Base-by-base conservation (phyloP, 2,329 filamentous ascomycete species). In the Cladophialophora exuberans region DNA sequence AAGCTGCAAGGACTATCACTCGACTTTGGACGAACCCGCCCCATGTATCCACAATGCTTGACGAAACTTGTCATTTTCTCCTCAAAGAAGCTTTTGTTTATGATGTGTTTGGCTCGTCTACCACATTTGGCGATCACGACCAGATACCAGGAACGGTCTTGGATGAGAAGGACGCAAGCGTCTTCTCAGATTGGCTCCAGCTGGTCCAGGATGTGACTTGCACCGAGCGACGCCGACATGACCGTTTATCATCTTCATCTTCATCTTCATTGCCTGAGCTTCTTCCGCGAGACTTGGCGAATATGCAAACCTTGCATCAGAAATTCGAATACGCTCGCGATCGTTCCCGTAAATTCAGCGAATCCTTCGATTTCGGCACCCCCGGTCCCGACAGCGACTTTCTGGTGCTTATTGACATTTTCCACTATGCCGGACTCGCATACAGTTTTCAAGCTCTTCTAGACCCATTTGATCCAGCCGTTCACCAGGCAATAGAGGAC, bases 41-140 rank as follows among this genome's bases (percentile, higher is more conserved):
- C 15, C 48, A 31, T 9, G n/a, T 43, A 15, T 17, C 43, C 11
- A 46, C 22, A 10, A 25, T 41, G 20, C 49, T 52, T 3, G 60
- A 67, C 23, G 46, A 56, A 9, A 52, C 36, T 1, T 56, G 49
- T 35, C 42, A 39, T 2, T 66, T 64, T 39, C 59, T 66, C 20
- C 51, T 64, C 48, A 65, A 67, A 36, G 64, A 68, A 53, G 63
- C 65, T n/a, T 68, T 67, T 36, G 65, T 62, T 15, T 58, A 63
- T 5, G 62, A 61, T 28, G 64, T 66, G 3, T 66, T 68, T 52
- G 64, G 62, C 7, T 61, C 64, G 1, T 57, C 66, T 5, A 68
- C 63, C 2, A 65, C 59, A 11, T 67, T 68, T 20, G 59, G 64
- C 31, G 42, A 51, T 2, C 39, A 52, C 2, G 52, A 57, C 36